phyloP scores from a whole-genome alignment of 352 stramenopile species.

The Pseudoperonospora humuli region DNA sequence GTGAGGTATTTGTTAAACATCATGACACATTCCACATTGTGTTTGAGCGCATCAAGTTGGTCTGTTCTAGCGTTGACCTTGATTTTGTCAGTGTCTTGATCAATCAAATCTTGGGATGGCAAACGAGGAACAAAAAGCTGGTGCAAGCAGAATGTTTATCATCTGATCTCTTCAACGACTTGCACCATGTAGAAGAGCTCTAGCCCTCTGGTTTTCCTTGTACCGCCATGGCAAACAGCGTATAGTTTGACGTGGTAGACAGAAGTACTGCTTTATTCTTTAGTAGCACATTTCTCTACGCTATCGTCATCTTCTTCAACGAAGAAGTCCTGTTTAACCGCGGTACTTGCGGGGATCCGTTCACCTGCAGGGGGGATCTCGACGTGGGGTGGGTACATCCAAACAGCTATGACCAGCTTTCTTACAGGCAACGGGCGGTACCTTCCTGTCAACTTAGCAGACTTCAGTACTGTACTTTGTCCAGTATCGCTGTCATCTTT shows the following conservation, averaged over 20 bases:
- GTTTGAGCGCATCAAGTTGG: too few species aligned
- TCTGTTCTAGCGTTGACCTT: too few species aligned
- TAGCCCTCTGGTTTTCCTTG: too few species aligned
- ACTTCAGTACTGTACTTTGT: neutral
- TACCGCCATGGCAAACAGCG: conserved; percentile 8
- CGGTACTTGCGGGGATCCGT: conserved; percentile 36
- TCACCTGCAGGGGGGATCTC: conserved; percentile 48
- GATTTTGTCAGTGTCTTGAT: too few species aligned
- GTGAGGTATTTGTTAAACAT: too few species aligned
- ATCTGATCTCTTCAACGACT: conserved; percentile 4
- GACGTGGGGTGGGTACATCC: conserved; percentile 67
- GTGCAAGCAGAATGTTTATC: too few species aligned
- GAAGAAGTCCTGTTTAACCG: conserved; percentile 47
- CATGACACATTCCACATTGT: too few species aligned
- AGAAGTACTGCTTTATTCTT: neutral
- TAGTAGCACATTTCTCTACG: conserved; percentile 4
- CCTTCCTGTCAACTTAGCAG: conserved; percentile 15
- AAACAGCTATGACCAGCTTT: conserved; percentile 48
- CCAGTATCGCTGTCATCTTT: conserved; percentile 1
- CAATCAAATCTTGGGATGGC: too few species aligned
- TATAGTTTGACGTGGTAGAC: neutral
- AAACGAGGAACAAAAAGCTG: too few species aligned
- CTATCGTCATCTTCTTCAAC: conserved; percentile 10
- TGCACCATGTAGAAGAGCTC: conserved; percentile 6
- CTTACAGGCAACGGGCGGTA: conserved; percentile 48